Base-by-base conservation (phyloP, 2,329 filamentous ascomycete species). In the Ophiostoma perfectum region DNA sequence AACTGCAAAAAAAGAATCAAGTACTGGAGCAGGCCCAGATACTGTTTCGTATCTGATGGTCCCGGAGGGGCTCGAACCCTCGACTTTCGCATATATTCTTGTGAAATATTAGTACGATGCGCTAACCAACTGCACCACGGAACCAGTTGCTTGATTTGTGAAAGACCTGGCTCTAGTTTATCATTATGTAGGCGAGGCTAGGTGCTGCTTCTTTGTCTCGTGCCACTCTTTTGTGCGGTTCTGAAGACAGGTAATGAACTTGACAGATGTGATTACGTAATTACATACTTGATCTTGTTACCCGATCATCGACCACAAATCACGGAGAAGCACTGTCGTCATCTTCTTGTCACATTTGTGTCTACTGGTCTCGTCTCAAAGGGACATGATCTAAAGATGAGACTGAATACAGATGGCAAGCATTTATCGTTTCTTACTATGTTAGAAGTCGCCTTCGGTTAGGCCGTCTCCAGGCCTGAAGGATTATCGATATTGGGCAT, bases 41-140 rank as follows among this genome's bases (percentile, higher is more conserved):
- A 63, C 64, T 16, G n/a, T 39, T 60, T 39, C 27, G 27, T 66
- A 66, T 69, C 60, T 69, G 64, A 64, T 72, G 71, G 71, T 72
- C 71, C 71, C 71, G 70, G 71, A 71, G 70, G 70, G 71, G 71
- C 70, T 72, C 71, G 71, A 72, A 72, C 71, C 70, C 71, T 72
- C 71, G 71, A 72, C 71, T 72, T 72, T 72, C 71, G 71, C 71
- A 72, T 72, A 47, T 64, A 66, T 70, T 70, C 69, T 45, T 47
- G 16, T 58, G 60, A 63, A 67, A 72, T 72, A 72, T 72, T 72
- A 72, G 71, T 72, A 72, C 71, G 71, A 72, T 72, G 71, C 71
- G 71, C 71, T 72, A 72, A 72, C 71, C 71, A 72, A 72, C 71
- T 72, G 71, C 71, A 72, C 71, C 71, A 72, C 71, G 71, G 71